Evolutionary conservation across 495 filamentous ascomycete species (phyloP).

Genomic region (Aspergillus sparsus): DNA sequence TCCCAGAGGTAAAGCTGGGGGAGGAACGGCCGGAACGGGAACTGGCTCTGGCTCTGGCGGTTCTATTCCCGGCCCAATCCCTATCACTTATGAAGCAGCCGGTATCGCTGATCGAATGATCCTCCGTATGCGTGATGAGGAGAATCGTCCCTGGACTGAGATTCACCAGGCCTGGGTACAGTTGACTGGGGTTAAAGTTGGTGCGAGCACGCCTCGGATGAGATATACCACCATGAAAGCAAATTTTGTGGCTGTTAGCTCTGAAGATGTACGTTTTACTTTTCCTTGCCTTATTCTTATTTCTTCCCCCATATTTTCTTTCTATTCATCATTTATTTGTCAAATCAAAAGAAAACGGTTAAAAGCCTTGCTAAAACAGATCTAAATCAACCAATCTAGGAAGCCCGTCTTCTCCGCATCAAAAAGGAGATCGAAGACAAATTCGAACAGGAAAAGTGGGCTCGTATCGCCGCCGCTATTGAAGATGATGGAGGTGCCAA

Average conservation of each 20-base stretch:
- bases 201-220: conserved; percentile 17
- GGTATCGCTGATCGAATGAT: conserved; percentile 20
- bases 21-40: neutral
- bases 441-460: conserved; percentile 30
- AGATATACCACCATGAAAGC: conserved; percentile 28
- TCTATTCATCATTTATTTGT: no score
- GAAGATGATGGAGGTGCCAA: conserved; percentile 22
- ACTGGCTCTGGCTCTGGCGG: neutral
- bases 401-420: conserved; percentile 15
- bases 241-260: conserved; percentile 23
- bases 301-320: neutral
- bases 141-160: conserved; percentile 24
- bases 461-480: conserved; percentile 21
- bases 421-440: conserved; percentile 31
- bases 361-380: no score
- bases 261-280: conserved; percentile 25
- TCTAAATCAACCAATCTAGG: conserved; percentile 10
- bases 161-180: conserved; percentile 20
- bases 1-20: neutral
- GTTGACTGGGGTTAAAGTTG: conserved; percentile 22
- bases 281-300: neutral
- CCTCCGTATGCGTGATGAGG: conserved; percentile 27
- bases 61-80: conserved; percentile 18
- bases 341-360: no score
- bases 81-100: conserved; percentile 19